Base-by-base conservation (phyloP, 768 basidiomycete genomes). In the Hypholoma sublateritium region DNA sequence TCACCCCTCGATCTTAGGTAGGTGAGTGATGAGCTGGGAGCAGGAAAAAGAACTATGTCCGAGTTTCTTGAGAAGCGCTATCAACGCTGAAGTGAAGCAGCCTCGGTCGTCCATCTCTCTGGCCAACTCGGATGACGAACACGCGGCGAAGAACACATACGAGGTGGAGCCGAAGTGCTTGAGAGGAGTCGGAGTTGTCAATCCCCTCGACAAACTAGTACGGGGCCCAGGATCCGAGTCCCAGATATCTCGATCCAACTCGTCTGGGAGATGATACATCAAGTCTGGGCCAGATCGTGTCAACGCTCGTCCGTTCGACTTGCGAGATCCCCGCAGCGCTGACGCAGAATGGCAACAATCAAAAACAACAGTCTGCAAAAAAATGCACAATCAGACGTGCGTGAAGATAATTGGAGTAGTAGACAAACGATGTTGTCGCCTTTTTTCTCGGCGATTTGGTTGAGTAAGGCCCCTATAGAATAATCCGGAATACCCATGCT, bases 361-460 rank as follows among this genome's bases (percentile, higher is more conserved):
- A 16, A 62, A 56, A 13, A 65, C 60, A 13, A 62, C 51, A 5
- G 62, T 60, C 64, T 65, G 13, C 3, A 28, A 4, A 19, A 39
- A 13, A 39, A 13, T 16, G 39, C 42, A 13, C 39, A 24, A 37
- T 32, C 32, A 45, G 9, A 16, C 14, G 9, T 24, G 36, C 0
- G 7, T 25, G 7, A 17, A 14, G 19, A 16, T 2, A 55, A 17
- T 24, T 21, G 8, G 6, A 1, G 12, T 32, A 44, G 22, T 16
- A 25, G 19, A 58, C 53, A 28, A 14, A 62, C 64, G 13, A 65
- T 62, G 44, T 65, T 65, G 41, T 62, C 53, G 14, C 64, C 64
- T 41, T 59, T 62, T 9, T 37, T 34, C n/a, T 55, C 22, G 6
- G 57, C 45, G n/a, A 65, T 45, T n/a, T 39, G 35, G 12, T 53